Percentiles rank a stretch among this genome's conserved stretches.
Evolutionary conservation across 139 green algal species (phyloP).

Genomic region (Chlorella ohadii): DNA sequence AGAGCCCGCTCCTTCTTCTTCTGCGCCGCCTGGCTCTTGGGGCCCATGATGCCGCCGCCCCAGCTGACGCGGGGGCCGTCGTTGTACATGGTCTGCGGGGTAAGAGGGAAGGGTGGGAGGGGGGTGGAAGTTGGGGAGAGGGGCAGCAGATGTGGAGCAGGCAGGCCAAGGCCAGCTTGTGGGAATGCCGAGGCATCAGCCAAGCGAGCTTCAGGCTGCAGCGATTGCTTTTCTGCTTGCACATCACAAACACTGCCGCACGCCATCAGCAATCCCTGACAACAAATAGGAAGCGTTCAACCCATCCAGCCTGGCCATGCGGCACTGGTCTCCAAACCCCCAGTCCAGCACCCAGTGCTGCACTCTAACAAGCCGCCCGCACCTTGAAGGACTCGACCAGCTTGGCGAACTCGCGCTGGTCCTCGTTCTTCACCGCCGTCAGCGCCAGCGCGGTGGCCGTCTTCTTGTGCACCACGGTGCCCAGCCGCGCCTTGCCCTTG

Average conservation of each 20-base stretch:
- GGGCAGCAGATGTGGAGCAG: neutral
- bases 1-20: constrained; percentile 86
- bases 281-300: no score
- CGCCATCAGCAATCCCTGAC: no score
- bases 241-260: no score
- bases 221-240: no score
- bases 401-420: constrained; percentile 98
- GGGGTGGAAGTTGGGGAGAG: neutral
- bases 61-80: constrained; percentile 87
- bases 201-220: no score
- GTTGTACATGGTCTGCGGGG: constrained; percentile 38
- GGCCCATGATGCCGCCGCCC: constrained; percentile 98
- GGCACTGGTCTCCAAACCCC: no score
- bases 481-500: constrained; percentile 96
- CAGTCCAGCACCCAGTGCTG: no score
- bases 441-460: constrained; percentile 93
- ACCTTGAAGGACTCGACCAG: constrained; percentile 94
- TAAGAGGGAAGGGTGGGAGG: neutral
- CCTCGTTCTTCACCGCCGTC: constrained; percentile 97
- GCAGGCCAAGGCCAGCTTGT: no score
- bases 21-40: constrained; percentile 94
- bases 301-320: no score
- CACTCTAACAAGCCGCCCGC: no score
- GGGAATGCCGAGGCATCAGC: no score
- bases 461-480: constrained; percentile 98